A percentile compares a stretch with the other conserved stretches of the same genome.
Evolutionary conservation across 352 stramenopile species (phyloP).

Genomic region (Phytopythium montanum): DNA sequence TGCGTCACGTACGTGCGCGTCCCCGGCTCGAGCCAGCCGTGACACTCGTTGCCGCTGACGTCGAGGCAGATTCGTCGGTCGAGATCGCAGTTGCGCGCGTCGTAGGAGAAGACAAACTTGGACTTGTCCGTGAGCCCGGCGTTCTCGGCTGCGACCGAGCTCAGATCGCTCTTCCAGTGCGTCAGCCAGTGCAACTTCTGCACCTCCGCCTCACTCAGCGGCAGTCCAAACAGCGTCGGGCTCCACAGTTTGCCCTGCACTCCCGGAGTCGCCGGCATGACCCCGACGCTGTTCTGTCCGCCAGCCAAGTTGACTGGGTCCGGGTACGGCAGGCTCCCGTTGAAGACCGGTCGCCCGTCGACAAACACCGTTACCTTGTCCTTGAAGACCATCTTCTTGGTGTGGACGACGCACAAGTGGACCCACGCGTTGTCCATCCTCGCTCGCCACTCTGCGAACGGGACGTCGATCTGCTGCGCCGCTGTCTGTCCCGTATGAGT

Average conservation of each 20-base stretch:
- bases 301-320: slow-evolving; percentile 64
- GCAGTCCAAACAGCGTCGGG: slow-evolving; percentile 68
- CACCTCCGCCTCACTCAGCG: slow-evolving; percentile 59
- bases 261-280: slow-evolving; percentile 37
- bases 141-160: slow-evolving; percentile 61
- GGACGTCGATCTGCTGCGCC: slow-evolving; percentile 50
- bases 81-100: slow-evolving; percentile 63
- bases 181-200: slow-evolving; percentile 71
- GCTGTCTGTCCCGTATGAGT: slow-evolving; percentile 37
- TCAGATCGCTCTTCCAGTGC: slow-evolving; percentile 71
- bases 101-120: slow-evolving; percentile 78
- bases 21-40: slow-evolving; percentile 65
- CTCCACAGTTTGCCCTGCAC: slow-evolving; percentile 75
- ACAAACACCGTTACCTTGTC: slow-evolving; percentile 77
- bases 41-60: slow-evolving; percentile 68
- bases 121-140: slow-evolving; percentile 61
- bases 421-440: slow-evolving; percentile 62
- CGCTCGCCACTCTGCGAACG: slow-evolving; percentile 39
- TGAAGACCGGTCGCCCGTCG: slow-evolving; percentile 56
- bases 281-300: slow-evolving; percentile 70
- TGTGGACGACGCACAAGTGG: slow-evolving; percentile 75
- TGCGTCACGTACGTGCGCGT: slow-evolving; percentile 65
- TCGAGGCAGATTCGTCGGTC: slow-evolving; percentile 59
- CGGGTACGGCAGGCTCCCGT: slow-evolving; percentile 65
- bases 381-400: slow-evolving; percentile 89